Base-by-base conservation (phyloP, 1,139 yeast species). In the Pichia sp. region DNA sequence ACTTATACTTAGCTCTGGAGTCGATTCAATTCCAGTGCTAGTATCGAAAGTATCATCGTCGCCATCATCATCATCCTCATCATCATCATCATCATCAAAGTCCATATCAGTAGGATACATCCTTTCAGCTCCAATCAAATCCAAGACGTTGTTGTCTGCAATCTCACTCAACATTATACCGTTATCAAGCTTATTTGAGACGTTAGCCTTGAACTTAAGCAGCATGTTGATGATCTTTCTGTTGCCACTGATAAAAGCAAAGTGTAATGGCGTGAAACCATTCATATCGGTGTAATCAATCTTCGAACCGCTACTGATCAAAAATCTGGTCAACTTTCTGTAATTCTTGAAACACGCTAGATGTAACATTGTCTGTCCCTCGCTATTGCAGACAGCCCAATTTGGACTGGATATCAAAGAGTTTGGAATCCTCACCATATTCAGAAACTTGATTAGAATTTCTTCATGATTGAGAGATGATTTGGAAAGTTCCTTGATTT, bases 331-430 rank as follows among this genome's bases (percentile, higher is more conserved):
- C 39, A 88, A 68, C 29, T 69, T 67, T 30, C 64, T 58, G 52
- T 84, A 85, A 29, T 87, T 87, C 56, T 81, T 76, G 45, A 82
- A 60, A 14, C 91, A 72, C 1, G 96, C 85, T 47, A 88, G 67
- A 58, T 88, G 97, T 46, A 88, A 64, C 67, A 88, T 69, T 0
- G 94, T 79, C 56, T 88, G 96, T 15, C 96, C 96, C 55, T 84
- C 85, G 17, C 61, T 52, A 45, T 86, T 87, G 48, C 88, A 74
- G 45, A 86, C 66, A 31, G 85, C 88, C 80, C 94, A 74, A 54
- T 88, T 85, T 9, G 86, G 78, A 16, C 73, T 68, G 20, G 59
- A 53, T 27, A 69, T 68, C 34, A 82, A 80, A 37, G 83, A 72
- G 46, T 76, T 73, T 25, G 79, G 79, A 29, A 71, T 61, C 38